Percentiles rank a stretch among this genome's conserved stretches.
Evolutionary conservation across 352 stramenopile genomes (phyloP).

Genomic region (Pythium aphanidermatum): DNA sequence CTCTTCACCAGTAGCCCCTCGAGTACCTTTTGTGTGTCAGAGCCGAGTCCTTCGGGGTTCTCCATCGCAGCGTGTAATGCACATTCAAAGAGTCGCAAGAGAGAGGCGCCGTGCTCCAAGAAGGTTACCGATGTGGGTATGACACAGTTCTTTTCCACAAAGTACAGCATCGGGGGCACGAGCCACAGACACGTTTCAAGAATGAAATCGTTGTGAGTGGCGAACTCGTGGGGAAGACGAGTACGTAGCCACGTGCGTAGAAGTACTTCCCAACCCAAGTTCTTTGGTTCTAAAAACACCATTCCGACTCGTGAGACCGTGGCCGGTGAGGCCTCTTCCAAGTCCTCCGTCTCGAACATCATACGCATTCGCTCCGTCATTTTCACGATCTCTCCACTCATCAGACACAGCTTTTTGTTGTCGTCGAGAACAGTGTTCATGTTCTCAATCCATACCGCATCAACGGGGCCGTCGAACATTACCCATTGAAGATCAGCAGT

Average conservation of each 20-base stretch:
- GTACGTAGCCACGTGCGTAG: constrained; percentile 83
- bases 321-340: constrained; percentile 82
- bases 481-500: constrained; percentile 89
- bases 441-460: constrained; percentile 88
- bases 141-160: constrained; percentile 87
- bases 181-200: constrained; percentile 87
- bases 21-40: constrained; percentile 67
- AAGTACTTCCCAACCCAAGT: constrained; percentile 87
- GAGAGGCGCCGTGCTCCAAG: constrained; percentile 83
- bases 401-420: constrained; percentile 28
- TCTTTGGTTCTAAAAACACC: constrained; percentile 91
- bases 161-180: constrained; percentile 88
- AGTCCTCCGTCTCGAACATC: constrained; percentile 94
- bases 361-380: constrained; percentile 95
- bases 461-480: constrained; percentile 86
- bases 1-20: constrained; percentile 87
- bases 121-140: constrained; percentile 86
- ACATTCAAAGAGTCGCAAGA: constrained; percentile 80
- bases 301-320: constrained; percentile 92
- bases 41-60: constrained; percentile 48
- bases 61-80: constrained; percentile 32
- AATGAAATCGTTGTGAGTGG: constrained; percentile 34
- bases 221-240: constrained; percentile 32
- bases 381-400: constrained; percentile 91
- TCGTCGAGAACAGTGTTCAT: constrained; percentile 43